These are phyloP conservation scores for Thalassiosira hispida DNA, from an alignment of 352 stramenopile genomes.

Conservation along the genomic window DNA sequence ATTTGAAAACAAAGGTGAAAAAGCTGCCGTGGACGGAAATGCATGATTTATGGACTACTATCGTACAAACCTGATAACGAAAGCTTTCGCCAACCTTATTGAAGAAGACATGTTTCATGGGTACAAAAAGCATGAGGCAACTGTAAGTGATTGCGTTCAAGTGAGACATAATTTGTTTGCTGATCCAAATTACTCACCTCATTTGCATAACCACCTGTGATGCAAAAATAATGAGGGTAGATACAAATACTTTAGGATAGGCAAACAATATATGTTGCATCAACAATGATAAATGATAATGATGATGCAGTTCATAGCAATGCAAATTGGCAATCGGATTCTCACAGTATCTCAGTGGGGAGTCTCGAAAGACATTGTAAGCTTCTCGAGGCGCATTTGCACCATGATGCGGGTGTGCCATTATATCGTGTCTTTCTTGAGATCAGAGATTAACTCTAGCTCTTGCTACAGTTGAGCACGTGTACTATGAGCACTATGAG, in stretches of 20 bases:
- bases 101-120: neutral
- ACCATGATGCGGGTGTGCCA: neutral
- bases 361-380: conserved; percentile 79
- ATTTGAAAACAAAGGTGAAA: neutral
- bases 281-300: neutral
- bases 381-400: conserved; percentile 2
- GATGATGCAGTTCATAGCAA: neutral
- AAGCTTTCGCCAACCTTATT: conserved; percentile 81
- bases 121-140: neutral
- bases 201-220: conserved; percentile 40
- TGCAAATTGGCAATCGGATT: neutral
- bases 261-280: neutral
- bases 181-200: conserved; percentile 20
- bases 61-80: conserved; percentile 61
- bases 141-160: neutral
- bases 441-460: neutral
- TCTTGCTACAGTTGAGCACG: too few relatives aligned
- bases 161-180: neutral
- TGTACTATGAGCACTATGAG: neutral
- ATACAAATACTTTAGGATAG: neutral
- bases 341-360: conserved; percentile 68
- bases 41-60: neutral
- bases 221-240: neutral
- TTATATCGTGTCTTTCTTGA: neutral
- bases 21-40: neutral